Conservation (phyloP, 805 yeast genomes). For the Lipomyces oligophaga region DNA sequence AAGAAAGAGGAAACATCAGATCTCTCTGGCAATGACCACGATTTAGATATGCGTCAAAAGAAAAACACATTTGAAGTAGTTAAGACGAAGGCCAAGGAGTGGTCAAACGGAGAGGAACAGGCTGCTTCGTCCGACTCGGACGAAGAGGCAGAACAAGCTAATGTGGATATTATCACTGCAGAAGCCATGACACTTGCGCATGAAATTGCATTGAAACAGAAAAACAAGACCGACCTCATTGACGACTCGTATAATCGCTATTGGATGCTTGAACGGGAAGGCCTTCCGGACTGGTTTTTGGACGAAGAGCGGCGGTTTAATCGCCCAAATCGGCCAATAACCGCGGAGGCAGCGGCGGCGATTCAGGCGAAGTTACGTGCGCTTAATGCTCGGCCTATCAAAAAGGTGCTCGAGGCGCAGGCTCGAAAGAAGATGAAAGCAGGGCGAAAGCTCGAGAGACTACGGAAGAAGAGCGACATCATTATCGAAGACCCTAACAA, state of each 20-base stretch:
- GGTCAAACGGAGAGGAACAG: conserved; percentile 40
- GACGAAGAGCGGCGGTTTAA: conserved; percentile 89
- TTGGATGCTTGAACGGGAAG: conserved; percentile 85
- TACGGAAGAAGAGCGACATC: conserved; percentile 87
- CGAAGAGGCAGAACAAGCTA: conserved; percentile 33
- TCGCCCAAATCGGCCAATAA: conserved; percentile 80
- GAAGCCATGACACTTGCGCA: conserved; percentile 99
- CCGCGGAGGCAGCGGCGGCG: conserved; percentile 87
- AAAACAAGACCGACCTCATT: conserved; percentile 72
- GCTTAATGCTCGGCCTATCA: conserved; percentile 94
- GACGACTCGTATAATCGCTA: conserved; percentile 91
- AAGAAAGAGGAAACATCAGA: conserved; percentile 6
- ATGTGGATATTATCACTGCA: conserved; percentile 81
- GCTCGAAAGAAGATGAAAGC: conserved; percentile 96
- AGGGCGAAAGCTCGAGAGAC: conserved; percentile 73
- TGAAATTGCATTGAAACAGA: conserved; percentile 83
- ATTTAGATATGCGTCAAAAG: too few relatives aligned
- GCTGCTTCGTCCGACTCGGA: conserved; percentile 33
- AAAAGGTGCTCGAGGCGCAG: conserved; percentile 96
- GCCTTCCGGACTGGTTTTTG: conserved; percentile 93
- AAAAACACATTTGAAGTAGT: conserved; percentile 18
- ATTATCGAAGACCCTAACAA: conserved; percentile 84
- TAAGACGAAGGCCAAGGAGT: conserved; percentile 10
- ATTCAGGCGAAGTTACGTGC: conserved; percentile 71
- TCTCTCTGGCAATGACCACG: conserved; percentile 21